Conservation (phyloP, 2,329 filamentous ascomycete species). For the Dendrostoma leiphaemia region DNA sequence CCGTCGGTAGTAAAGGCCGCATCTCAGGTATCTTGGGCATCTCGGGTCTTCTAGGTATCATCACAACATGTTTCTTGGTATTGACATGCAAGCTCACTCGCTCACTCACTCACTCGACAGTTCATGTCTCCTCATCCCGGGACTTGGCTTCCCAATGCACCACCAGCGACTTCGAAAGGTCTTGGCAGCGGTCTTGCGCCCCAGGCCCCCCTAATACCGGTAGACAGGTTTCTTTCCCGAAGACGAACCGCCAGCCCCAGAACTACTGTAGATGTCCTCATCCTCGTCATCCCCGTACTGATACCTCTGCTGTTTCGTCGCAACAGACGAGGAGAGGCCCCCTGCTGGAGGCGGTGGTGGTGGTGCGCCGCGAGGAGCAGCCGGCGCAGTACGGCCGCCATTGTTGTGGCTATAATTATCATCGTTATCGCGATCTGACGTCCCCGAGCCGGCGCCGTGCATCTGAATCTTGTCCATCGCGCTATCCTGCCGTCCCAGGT, state of each 20-base stretch:
- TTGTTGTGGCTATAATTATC: not conserved
- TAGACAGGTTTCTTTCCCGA: slow-evolving; percentile 20
- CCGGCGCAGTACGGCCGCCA: not conserved
- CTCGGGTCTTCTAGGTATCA: too few relatives aligned
- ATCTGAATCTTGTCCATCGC: slow-evolving; percentile 39
- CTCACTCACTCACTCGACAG: too few relatives aligned
- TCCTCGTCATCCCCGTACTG: slow-evolving; percentile 9
- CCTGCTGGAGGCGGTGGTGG: too few relatives aligned
- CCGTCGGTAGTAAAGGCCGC: too few relatives aligned
- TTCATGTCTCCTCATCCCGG: not conserved
- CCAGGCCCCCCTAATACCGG: slow-evolving; percentile 17
- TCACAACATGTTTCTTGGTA: too few relatives aligned
- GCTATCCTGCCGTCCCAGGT: slow-evolving; percentile 38
- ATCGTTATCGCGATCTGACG: not conserved
- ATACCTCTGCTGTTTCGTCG: slow-evolving; percentile 5
- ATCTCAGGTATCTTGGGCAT: too few relatives aligned
- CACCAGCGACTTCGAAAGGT: not conserved
- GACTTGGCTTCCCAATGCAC: not conserved
- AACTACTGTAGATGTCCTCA: slow-evolving; percentile 8
- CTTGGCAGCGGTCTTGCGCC: not conserved
- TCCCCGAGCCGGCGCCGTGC: slow-evolving; percentile 33
- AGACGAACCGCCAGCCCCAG: not conserved
- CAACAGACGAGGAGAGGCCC: not conserved
- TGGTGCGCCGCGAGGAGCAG: not conserved
- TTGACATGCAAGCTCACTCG: too few relatives aligned